These are phyloP conservation scores for Nannochloris sp. DNA, from an alignment of 139 green algal species.

Conservation along the genomic window DNA sequence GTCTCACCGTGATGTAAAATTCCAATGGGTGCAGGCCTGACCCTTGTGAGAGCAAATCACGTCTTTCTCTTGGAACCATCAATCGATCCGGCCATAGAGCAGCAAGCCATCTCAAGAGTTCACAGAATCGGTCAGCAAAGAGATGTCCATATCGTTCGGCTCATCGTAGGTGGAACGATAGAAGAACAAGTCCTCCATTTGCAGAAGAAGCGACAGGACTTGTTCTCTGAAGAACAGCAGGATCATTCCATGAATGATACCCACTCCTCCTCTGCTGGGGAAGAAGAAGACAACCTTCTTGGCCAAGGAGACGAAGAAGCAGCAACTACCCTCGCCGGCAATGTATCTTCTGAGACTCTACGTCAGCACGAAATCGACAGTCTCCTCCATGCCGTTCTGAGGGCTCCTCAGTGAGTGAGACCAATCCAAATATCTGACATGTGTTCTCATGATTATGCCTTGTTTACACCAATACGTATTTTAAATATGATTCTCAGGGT, in stretches of 20 bases:
- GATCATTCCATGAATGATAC: neutral
- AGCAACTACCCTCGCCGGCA: neutral
- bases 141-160: constrained; percentile 13
- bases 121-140: constrained; percentile 31
- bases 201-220: neutral
- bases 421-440: too few relatives aligned
- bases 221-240: neutral
- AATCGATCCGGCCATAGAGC: constrained; percentile 72
- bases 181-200: neutral
- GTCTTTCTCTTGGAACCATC: constrained; percentile 67
- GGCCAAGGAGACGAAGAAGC: neutral
- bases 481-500: too few relatives aligned
- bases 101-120: constrained; percentile 40
- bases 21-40: neutral
- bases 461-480: too few relatives aligned
- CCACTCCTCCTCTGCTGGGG: too few relatives aligned
- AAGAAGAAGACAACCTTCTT: neutral
- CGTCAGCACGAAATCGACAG: neutral
- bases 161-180: constrained; percentile 10
- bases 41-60: constrained; percentile 15
- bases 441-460: too few relatives aligned
- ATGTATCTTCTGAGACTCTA: neutral
- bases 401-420: too few relatives aligned
- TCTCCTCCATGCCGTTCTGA: neutral
- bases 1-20: too few relatives aligned